phyloP scores from a whole-genome alignment of 2,329 filamentous ascomycete species.

The Aspergillus sp. region DNA sequence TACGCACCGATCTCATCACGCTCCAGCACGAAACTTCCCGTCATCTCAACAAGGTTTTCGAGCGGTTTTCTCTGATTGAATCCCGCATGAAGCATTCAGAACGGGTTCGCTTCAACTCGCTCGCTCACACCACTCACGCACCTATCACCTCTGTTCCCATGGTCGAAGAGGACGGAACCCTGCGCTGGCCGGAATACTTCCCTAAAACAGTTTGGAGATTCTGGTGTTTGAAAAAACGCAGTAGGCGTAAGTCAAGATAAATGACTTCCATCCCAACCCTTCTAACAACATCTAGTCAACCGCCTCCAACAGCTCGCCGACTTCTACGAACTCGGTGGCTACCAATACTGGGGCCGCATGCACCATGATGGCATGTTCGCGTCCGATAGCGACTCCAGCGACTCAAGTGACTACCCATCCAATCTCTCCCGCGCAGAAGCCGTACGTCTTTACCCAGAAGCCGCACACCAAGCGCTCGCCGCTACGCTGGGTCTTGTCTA shows the following conservation, averaged over 20 bases:
- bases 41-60: conserved; percentile 33
- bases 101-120: conserved; percentile 45
- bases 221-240: conserved; percentile 48
- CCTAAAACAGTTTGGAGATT: conserved; percentile 47
- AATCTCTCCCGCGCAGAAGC: conserved; percentile 43
- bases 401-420: conserved; percentile 42
- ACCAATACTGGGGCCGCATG: conserved; percentile 45
- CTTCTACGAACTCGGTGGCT: conserved; percentile 46
- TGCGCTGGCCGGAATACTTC: conserved; percentile 44
- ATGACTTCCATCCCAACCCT: neutral
- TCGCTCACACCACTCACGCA: conserved; percentile 43
- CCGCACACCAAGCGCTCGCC: conserved; percentile 46
- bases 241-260: conserved; percentile 39
- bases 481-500: conserved; percentile 47
- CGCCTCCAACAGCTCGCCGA: conserved; percentile 45
- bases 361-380: conserved; percentile 34
- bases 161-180: conserved; percentile 39
- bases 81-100: conserved; percentile 42
- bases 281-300: conserved; percentile 38
- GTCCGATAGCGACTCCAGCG: conserved; percentile 44
- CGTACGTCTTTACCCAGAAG: conserved; percentile 41
- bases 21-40: conserved; percentile 40
- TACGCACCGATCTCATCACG: conserved; percentile 42
- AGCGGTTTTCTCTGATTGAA: conserved; percentile 38
- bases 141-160: conserved; percentile 44